Evolutionary conservation across 2,329 filamentous ascomycete species (phyloP).

Genomic region (Penicillium psychrosexuale): DNA sequence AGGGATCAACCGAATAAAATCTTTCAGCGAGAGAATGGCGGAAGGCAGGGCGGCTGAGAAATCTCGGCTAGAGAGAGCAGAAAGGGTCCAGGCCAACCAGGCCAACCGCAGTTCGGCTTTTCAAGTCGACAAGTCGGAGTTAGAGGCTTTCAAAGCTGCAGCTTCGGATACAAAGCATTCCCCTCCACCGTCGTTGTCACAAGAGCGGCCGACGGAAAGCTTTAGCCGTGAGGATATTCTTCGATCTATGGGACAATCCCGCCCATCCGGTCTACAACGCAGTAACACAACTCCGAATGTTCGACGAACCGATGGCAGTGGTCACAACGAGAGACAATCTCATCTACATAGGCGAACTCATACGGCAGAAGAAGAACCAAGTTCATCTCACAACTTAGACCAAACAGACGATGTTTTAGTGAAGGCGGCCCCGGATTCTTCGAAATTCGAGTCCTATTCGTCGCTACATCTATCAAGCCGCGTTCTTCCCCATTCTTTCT

Average conservation of each 20-base stretch:
- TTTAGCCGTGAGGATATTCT: slow-evolving; percentile 65
- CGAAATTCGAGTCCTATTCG: slow-evolving; percentile 82
- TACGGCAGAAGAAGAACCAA: slow-evolving; percentile 21
- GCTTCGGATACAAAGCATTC: slow-evolving; percentile 34
- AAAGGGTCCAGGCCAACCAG: slow-evolving; percentile 37
- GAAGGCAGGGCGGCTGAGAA: slow-evolving; percentile 55
- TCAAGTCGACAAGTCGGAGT: slow-evolving; percentile 42
- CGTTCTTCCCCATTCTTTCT: slow-evolving; percentile 73
- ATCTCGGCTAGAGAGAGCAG: slow-evolving; percentile 37
- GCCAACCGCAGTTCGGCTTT: slow-evolving; percentile 45
- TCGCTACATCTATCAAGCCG: slow-evolving; percentile 78
- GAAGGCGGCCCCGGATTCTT: slow-evolving; percentile 47
- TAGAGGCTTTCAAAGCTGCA: slow-evolving; percentile 42
- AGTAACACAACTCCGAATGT: slow-evolving; percentile 36
- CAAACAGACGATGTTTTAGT: slow-evolving; percentile 15
- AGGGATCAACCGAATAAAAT: slow-evolving; percentile 43
- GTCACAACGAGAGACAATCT: slow-evolving; percentile 18
- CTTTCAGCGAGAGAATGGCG: slow-evolving; percentile 83
- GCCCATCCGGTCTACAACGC: slow-evolving; percentile 31
- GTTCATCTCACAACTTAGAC: slow-evolving; percentile 19
- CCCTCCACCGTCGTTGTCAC: slow-evolving; percentile 46
- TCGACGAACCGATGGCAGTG: slow-evolving; percentile 13
- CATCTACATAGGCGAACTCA: slow-evolving; percentile 24
- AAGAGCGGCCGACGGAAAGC: slow-evolving; percentile 47
- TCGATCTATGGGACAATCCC: slow-evolving; percentile 31